Evolutionary conservation across 306 rosid genomes (phyloP), one percentile per base, ranked within the genome.

Genomic region (Benincasa hispida): DNA sequence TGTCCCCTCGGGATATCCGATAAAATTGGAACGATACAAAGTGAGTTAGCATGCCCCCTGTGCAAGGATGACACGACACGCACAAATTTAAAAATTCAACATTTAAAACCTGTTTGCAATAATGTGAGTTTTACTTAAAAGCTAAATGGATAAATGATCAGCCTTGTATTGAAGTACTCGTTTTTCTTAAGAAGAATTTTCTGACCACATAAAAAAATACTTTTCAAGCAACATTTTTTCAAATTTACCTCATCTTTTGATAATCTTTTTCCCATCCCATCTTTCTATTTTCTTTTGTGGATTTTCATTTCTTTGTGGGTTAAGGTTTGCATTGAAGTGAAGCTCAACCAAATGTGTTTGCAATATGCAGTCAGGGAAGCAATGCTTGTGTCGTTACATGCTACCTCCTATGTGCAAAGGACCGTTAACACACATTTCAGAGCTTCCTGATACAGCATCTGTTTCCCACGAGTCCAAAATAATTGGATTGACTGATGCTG

Each of bases 361-460:
- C 55, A 77, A 53, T 58, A 79, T 85, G 81, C 87, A 93, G 98
- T 91, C 98, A 27, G 98, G 98, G 81, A 90, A 91, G 87, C 97
- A 90, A 82, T 91, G 97, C 86, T 85, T 91, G 69, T 93, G 98
- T 84, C 86, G 84, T 83, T 93, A 90, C 75, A 76, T 74, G 75
- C 86, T 91, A 76, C 98, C 98, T 79, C 80, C 91, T 83, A 81
- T 91, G 82, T 82, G 87, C 74, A 85, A 87, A 83, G 93, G 72
- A 65, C 86, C 63, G 72, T 69, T 62, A 79, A 83, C 87, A 59
- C 88, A 79, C 55, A 80, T 76, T 83, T 67, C 77, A 82, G 90
- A 93, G 61, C 85, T 87, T 86, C 85, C 87, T 32, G 94, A 91
- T 78, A 61, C 89, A 59, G 78, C 89, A 78, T 86, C 90, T 78